Base-by-base conservation (phyloP, 345 rosid species). In the Melaleuca quinquenervia region DNA sequence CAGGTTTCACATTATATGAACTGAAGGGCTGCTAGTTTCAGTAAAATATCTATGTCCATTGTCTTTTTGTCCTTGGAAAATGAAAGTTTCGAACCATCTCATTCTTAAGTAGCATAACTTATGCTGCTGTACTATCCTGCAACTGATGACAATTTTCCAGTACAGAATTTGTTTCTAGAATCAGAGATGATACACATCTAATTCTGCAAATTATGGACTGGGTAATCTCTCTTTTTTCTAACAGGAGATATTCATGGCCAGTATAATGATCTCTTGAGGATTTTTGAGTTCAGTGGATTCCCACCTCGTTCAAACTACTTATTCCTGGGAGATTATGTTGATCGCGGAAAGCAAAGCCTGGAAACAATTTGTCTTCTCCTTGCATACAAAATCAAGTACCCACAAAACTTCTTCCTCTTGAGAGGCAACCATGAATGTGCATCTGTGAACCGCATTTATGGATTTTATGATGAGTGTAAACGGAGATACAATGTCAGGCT, bases 241-340 rank as follows among this genome's bases (percentile, higher is more conserved):
- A n/a, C 91, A 96, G 98, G 98, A 85, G 99, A 96, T 84, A 91
- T 96, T 86, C 99, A 95, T 86, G 98, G 99, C 76, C 99, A 96
- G 89, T 96, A 96, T 88, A 87, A 91, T n/a, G 99, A 96, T 90
- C 96, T 96, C n/a, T 90, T 96, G 70, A 94, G 94, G 94, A 93
- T 95, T 74, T 95, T 96, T 86, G 99, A 96, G 85, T 90, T 91
- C 49, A 96, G 98, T 3, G 98, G 96, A 24, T 90, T 94, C 83
- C 98, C 98, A 87, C 99, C 98, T 85, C 89, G 88, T 36, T 90
- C 98, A 45, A 96, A 93, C 91, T 96, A 95, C 93, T 91, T 96
- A 86, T 96, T 96, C 87, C 91, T 96, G 89, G 98, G 99, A 86
- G 98, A 96, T 60, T 95, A 95, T 83, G 98, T 96, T 6, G 98